Evolutionary conservation across 805 yeast species (phyloP), one percentile per base, ranked within the genome.

Genomic region (Candida khao-thaluensis): DNA sequence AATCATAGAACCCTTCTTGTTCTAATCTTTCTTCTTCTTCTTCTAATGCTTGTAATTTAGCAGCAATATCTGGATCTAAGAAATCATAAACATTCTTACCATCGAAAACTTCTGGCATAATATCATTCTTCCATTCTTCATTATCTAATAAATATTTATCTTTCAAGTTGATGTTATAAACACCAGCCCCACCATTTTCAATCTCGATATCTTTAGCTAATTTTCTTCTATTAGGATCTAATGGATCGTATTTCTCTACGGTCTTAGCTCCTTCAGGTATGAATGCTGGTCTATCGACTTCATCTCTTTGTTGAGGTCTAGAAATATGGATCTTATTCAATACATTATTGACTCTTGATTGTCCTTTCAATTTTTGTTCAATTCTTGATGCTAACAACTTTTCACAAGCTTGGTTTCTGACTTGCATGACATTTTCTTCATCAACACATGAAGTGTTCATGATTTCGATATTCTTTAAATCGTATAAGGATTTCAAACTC

Each of bases 161-260:
- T 62, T 89, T 87, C 69, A 93, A 74, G 70, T 93, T 89, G 59
- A 93, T 79, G 70, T 89, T 93, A 74, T 70, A 93, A 24, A 93
- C 99, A 74, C 99, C 99, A 30, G 99, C 97, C 60, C 99, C 99
- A 60, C 99, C 99, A 56, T 93, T 87, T 61, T 85, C 96, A 35
- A 76, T 83, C 70, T 93, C 99, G 47, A 89, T 72, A 59, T 93
- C 98, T 57, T 87, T 78, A 27, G 95, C 89, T 55, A 93, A 76
- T 50, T 56, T 73, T 59, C 89, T 78, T 63, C 95, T 81, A 57
- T 84, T 75, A 49, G 95, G 93, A 65, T 88, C 96, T 50, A 75
- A 74, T 16, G 73, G 62, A 64, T 87, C 93, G 59, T 84, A 89
- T 64, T 82, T 85, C 57, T 69, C 74, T 54, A 79, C 52, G 11